Evolutionary conservation across 352 stramenopile genomes (phyloP), one percentile per base, ranked within the genome.

Genomic region (Aphanomyces cochlioides): DNA sequence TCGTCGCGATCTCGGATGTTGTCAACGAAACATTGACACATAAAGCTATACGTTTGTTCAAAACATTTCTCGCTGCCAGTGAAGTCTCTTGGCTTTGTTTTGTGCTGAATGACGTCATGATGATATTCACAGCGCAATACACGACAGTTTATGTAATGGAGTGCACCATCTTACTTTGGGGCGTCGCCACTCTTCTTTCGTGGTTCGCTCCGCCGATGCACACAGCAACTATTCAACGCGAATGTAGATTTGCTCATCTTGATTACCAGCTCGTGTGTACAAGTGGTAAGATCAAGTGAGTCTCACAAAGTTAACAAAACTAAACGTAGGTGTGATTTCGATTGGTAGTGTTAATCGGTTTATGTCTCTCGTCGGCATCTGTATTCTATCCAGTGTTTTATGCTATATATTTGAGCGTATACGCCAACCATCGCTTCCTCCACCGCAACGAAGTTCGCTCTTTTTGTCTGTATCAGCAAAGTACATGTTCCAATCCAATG

Each of bases 221-320:
- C 45, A 53, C 45, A 19, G 45, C 45, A 15, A 53, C 45, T n/a
- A n/a, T 53, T 19, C 13, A 53, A 15, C 45, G 45, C 45, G n/a
- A 53, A 53, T 53, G 45, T 19, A 19, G 1, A 53, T 53, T n/a
- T 19, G 7, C 47, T 67, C 38, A 63, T 8, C 13, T 68, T 34
- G 60, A 68, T n/a, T 63, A 58, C 8, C 60, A 68, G 36, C 37
- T 68, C 47, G 60, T 63, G 43, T 68, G 60, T 21, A 59, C 60
- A 17, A 68, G 15, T 7, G 60, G 15, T 67, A 19, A 38, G 43
- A 41, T 68, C 10, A 15, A 53, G 13, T 19, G n/a, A 53, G 45
- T 53, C 13, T 15, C 45, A 53, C 45, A 19, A 53, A 19, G 45
- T 53, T 53, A n/a, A 19, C n/a, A n/a, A 19, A n/a, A n/a, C 13